A percentile compares a stretch with the other conserved stretches of the same genome.
Evolutionary conservation across 2,329 filamentous ascomycete genomes (phyloP).

Genomic region (Alternaria infectoria): DNA sequence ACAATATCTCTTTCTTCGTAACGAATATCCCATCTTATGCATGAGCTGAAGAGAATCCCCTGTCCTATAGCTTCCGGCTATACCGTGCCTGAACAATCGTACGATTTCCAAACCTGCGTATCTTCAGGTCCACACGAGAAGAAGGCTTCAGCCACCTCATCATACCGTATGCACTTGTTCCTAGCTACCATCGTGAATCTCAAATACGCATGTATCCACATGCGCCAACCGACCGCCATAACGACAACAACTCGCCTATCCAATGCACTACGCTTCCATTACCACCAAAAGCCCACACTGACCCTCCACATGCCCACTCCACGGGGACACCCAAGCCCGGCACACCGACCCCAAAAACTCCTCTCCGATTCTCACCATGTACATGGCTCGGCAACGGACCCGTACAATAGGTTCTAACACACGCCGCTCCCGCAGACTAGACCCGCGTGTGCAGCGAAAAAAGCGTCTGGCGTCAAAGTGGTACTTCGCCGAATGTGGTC

Average conservation of each 20-base stretch:
- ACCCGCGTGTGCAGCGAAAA: neutral
- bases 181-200: neutral
- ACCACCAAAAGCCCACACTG: neutral
- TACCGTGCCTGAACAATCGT: neutral
- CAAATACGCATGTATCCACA: neutral
- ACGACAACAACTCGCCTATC: neutral
- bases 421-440: constrained; percentile 16
- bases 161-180: neutral
- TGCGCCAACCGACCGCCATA: neutral
- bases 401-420: constrained; percentile 12
- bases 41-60: neutral
- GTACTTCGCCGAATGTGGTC: constrained; percentile 24
- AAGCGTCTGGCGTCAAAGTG: neutral
- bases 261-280: neutral
- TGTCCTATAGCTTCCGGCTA: neutral
- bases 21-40: neutral
- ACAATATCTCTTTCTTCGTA: neutral
- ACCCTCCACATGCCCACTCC: neutral
- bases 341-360: constrained; percentile 4
- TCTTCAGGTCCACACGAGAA: neutral
- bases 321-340: neutral
- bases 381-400: constrained; percentile 2
- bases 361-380: neutral
- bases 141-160: neutral
- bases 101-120: neutral